Percentiles rank a stretch among this genome's conserved stretches.
Evolutionary conservation across 805 yeast species (phyloP).

Genomic region (Tetrapisispora pingtungensis): DNA sequence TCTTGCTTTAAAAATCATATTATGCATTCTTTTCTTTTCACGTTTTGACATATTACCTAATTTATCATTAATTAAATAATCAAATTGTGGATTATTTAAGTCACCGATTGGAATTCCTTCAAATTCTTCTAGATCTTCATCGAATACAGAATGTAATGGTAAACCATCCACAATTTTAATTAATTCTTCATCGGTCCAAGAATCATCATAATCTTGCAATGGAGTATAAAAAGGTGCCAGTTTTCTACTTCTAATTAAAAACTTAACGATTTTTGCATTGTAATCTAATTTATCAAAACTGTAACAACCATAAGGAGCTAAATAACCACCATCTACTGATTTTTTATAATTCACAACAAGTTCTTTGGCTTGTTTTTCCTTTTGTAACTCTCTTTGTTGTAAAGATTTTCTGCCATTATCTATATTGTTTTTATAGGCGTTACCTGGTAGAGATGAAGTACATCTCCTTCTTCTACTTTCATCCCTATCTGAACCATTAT

Average conservation of each 20-base stretch:
- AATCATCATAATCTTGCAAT: slow-evolving; percentile 61
- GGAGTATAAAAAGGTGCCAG: slow-evolving; percentile 90
- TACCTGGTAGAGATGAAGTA: slow-evolving; percentile 22
- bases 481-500: slow-evolving; percentile 1
- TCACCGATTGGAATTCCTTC: slow-evolving; percentile 28
- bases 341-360: slow-evolving; percentile 54
- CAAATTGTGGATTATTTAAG: slow-evolving; percentile 18
- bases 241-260: slow-evolving; percentile 54
- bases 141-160: slow-evolving; percentile 45
- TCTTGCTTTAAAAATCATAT: slow-evolving; percentile 27
- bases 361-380: slow-evolving; percentile 45
- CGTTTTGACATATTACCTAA: slow-evolving; percentile 16
- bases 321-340: slow-evolving; percentile 85
- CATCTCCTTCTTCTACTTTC: slow-evolving; percentile 5
- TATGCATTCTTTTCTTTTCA: slow-evolving; percentile 24
- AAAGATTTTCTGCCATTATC: slow-evolving; percentile 29
- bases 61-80: slow-evolving; percentile 20
- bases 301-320: slow-evolving; percentile 89
- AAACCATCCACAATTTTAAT: slow-evolving; percentile 40
- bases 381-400: slow-evolving; percentile 45
- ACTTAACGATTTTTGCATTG: slow-evolving; percentile 62
- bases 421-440: slow-evolving; percentile 6
- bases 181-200: slow-evolving; percentile 66
- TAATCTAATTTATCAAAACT: slow-evolving; percentile 63
- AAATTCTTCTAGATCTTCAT: slow-evolving; percentile 30